Evolutionary conservation across 345 rosid genomes (phyloP).

Genomic region (Salix udensis): DNA sequence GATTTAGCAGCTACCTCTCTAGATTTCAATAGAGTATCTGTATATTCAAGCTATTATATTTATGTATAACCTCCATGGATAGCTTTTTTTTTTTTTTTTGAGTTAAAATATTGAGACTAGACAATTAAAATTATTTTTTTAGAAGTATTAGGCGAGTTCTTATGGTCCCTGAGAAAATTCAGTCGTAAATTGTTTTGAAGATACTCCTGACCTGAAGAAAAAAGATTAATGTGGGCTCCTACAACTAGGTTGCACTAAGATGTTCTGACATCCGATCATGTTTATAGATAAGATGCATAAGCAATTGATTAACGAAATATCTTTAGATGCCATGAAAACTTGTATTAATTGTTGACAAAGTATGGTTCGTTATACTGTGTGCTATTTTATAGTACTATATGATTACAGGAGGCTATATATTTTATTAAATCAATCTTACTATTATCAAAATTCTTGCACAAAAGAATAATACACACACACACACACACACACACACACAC

Average conservation of each 20-base stretch:
- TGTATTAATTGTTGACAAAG: not conserved
- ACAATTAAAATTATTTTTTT: no score
- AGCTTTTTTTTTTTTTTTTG: not conserved
- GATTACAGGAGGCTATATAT: not conserved
- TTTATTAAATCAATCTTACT: not conserved
- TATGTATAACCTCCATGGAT: not conserved
- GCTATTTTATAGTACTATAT: not conserved
- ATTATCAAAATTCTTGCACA: not conserved
- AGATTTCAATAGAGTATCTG: not conserved
- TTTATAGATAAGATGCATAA: not conserved
- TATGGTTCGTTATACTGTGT: not conserved
- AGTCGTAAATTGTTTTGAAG: no score
- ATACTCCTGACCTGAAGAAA: no score
- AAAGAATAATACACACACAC: no score
- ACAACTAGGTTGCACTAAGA: not conserved
- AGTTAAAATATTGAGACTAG: no score
- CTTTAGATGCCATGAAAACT: not conserved
- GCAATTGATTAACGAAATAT: not conserved
- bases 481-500: not conserved
- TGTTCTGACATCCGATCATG: not conserved
- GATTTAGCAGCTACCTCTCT: not conserved
- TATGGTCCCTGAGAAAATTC: no score
- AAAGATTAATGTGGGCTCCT: not conserved
- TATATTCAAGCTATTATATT: not conserved
- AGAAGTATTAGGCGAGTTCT: no score